These are phyloP conservation scores for Aspergillus sp. DNA, from an alignment of 2,329 filamentous ascomycete genomes.

Conservation along the genomic window DNA sequence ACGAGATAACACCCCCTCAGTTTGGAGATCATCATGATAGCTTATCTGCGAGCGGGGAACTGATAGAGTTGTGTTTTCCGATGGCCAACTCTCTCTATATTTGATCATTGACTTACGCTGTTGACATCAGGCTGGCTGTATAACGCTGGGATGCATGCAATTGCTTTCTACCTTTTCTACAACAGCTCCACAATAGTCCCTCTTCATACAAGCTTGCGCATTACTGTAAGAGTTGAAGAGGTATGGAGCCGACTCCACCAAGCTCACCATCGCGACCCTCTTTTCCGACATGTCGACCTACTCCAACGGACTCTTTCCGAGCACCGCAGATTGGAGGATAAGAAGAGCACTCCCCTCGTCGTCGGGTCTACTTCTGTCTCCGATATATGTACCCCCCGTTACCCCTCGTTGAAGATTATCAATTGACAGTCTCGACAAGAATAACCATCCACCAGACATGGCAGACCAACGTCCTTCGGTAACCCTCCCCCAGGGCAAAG, in stretches of 20 bases:
- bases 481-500: slow-evolving; percentile 33
- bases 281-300: slow-evolving; percentile 3
- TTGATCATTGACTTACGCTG: too few species aligned
- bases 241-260: background rate
- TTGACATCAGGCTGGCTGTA: too few species aligned
- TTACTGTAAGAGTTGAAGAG: background rate
- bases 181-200: background rate
- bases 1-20: background rate
- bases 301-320: slow-evolving; percentile 13
- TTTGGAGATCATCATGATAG: background rate
- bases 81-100: background rate
- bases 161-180: background rate
- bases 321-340: slow-evolving; percentile 11
- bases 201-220: background rate
- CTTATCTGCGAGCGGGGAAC: background rate
- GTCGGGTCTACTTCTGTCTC: slow-evolving; percentile 3
- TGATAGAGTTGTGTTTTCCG: background rate
- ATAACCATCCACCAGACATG: background rate
- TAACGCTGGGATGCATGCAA: too few species aligned
- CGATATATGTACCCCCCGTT: background rate
- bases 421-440: background rate
- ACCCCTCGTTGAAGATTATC: background rate
- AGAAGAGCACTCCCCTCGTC: background rate
- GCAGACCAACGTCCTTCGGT: slow-evolving; percentile 16
- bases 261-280: background rate